Conservation (phyloP, 768 basidiomycete species). For the Pleurotus platypus region DNA sequence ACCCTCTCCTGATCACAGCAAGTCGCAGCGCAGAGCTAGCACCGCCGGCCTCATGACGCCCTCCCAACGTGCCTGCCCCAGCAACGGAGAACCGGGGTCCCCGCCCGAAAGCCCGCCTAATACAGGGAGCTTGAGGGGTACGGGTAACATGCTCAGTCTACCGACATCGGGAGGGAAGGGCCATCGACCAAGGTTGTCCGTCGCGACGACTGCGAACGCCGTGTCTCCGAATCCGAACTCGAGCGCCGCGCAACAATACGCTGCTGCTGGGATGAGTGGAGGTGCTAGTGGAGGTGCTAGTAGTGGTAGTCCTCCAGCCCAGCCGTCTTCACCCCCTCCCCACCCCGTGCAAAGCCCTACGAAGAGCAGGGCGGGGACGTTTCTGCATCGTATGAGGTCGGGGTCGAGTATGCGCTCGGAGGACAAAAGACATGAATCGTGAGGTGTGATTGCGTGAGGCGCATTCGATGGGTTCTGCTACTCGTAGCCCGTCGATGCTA, state of each 20-base stretch:
- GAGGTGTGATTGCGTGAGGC: too few species aligned
- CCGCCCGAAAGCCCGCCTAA: neutral
- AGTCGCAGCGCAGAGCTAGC: neutral
- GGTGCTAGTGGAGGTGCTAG: neutral
- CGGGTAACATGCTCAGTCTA: neutral
- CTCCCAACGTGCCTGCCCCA: neutral
- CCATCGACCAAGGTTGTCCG: constrained; percentile 2
- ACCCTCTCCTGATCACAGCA: neutral
- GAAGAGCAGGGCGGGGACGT: neutral
- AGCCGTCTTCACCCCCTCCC: neutral
- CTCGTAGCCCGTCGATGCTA: too few species aligned
- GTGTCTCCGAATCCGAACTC: neutral
- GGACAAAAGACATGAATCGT: neutral
- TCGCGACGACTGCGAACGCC: constrained; percentile 1
- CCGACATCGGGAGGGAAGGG: neutral
- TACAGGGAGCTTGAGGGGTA: neutral
- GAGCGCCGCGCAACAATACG: neutral
- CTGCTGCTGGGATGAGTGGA: too few species aligned
- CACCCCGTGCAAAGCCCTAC: neutral
- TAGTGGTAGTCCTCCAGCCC: neutral
- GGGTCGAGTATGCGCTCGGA: constrained; percentile 4
- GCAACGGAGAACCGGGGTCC: neutral
- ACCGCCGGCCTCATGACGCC: neutral
- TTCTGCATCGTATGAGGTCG: constrained; percentile 6
- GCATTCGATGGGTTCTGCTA: too few species aligned